Base-by-base conservation (phyloP, 805 yeast species). In the Yamadazyma paraphyllophila region DNA sequence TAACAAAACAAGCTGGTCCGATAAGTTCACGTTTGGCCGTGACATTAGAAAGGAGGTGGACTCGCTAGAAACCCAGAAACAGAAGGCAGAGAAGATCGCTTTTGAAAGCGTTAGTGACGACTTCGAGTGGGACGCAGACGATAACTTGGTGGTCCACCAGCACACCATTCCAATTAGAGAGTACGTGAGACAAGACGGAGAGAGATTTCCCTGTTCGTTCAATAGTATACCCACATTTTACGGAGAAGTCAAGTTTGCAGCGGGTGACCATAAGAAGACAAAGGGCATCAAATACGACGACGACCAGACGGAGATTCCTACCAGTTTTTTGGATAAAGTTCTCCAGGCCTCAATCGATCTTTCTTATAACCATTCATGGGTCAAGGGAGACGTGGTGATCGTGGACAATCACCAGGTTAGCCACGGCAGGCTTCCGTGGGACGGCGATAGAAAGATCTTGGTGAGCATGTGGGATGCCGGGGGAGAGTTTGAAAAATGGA, bases 391-490 rank as follows among this genome's bases (percentile, higher is more conserved):
- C 48, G 50, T 67, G 36, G 65, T 56, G 0, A 50, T 67, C 7
- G 55, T 67, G n/a, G 66, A 67, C 47, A 67, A 67, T 45, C 60
- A 61, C 43, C 66, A 60, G 44, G 67, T 60, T 2, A 58, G 65
- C 41, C 71, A 67, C 49, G 72, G 71, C 0, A 51, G 70, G 42
- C 32, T 43, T 3, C 67, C 69, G 2, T 61, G 62, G 57, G 50
- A 54, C 15, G 67, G 69, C 3, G 57, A 53, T 4, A 50, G 72
- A 39, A 46, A 39, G n/a, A 52, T 66, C n/a, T 36, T 64, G 17
- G 69, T 62, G n/a, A 63, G 68, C 44, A 63, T 65, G 67, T 66
- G 71, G 70, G 69, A 65, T 40, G 45, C 29, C 11, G 31, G 7
- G 8, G 31, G 31, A n/a, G 4, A 29, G 31, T 29, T 29, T 29